Evolutionary conservation across 345 rosid species (phyloP).

Genomic region (Linum trigynum): DNA sequence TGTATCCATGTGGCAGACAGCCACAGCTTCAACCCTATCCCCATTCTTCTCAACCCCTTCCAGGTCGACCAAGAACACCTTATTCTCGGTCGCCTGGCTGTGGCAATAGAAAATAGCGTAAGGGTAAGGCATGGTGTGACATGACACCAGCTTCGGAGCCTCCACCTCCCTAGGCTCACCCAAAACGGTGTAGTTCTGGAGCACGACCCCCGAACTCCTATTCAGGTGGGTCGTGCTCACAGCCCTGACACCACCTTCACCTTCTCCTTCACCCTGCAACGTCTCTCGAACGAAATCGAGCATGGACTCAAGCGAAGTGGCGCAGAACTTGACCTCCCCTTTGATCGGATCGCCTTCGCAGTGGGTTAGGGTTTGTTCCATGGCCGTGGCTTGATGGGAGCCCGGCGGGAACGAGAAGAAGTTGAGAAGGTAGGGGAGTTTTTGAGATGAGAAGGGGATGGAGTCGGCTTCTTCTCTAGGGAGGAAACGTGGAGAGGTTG

Average conservation of each 20-base stretch:
- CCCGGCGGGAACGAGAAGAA: constrained; percentile 21
- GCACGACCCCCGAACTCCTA: not conserved
- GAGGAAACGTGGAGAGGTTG: constrained; percentile 24
- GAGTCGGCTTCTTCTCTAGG: constrained; percentile 27
- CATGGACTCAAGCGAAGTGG: constrained; percentile 43
- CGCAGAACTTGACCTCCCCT: constrained; percentile 36
- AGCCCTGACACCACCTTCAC: constrained; percentile 13
- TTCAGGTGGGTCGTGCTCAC: constrained; percentile 20
- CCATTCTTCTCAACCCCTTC: constrained; percentile 27
- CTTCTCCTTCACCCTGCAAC: constrained; percentile 12
- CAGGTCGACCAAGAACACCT: constrained; percentile 24
- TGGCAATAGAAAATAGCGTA: constrained; percentile 37
- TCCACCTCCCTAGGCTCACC: constrained; percentile 20
- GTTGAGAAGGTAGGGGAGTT: constrained; percentile 22
- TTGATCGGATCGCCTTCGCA: constrained; percentile 29
- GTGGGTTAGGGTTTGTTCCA: constrained; percentile 24
- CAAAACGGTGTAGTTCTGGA: constrained; percentile 30
- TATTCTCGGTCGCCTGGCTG: constrained; percentile 22
- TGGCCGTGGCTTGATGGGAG: constrained; percentile 15
- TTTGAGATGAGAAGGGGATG: constrained; percentile 13
- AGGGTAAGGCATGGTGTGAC: constrained; percentile 34
- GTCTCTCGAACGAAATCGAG: constrained; percentile 24
- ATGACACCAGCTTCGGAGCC: constrained; percentile 28
- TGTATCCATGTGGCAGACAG: constrained; percentile 46
- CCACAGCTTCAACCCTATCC: constrained; percentile 26